These are phyloP conservation scores for Luvunga scandens DNA, from an alignment of 345 rosid genomes.

Conservation along the genomic window DNA sequence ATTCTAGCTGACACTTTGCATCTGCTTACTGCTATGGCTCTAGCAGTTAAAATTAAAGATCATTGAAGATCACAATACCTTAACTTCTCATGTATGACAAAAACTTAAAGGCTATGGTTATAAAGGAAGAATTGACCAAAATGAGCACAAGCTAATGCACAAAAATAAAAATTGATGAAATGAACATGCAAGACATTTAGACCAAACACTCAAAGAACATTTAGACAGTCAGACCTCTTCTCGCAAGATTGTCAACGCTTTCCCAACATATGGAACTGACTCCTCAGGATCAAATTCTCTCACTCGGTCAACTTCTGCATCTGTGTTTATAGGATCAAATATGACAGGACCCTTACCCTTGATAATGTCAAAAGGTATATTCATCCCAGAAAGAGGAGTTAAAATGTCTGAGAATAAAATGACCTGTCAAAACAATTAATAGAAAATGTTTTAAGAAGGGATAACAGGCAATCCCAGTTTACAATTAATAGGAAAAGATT, in stretches of 20 bases:
- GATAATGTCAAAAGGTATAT: conserved; percentile 95
- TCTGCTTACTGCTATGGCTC: neutral
- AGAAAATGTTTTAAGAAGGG: conserved; percentile 1
- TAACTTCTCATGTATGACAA: neutral
- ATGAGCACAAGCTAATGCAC: neutral
- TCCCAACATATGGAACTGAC: conserved; percentile 93
- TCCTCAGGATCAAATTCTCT: conserved; percentile 80
- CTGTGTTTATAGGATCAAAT: conserved; percentile 67
- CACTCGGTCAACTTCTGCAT: conserved; percentile 74
- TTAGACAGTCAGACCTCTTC: conserved; percentile 56
- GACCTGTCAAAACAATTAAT: conserved; percentile 49
- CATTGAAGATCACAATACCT: neutral
- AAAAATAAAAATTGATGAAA: neutral
- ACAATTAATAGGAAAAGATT: neutral
- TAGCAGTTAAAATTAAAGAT: neutral
- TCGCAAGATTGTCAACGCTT: conserved; percentile 78
- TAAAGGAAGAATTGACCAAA: neutral
- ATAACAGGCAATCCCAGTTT: neutral
- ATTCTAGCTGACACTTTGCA: neutral
- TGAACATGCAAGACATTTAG: conserved; percentile 3
- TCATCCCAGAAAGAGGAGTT: conserved; percentile 98
- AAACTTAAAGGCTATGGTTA: neutral
- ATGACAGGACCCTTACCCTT: conserved; percentile 96
- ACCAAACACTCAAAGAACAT: neutral
- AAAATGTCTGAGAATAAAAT: conserved; percentile 96